Percentiles rank a stretch among this genome's conserved stretches.
These are phyloP conservation scores for Exserohilum turcica DNA, from an alignment of 2,329 filamentous ascomycete genomes.

Conservation along the genomic window DNA sequence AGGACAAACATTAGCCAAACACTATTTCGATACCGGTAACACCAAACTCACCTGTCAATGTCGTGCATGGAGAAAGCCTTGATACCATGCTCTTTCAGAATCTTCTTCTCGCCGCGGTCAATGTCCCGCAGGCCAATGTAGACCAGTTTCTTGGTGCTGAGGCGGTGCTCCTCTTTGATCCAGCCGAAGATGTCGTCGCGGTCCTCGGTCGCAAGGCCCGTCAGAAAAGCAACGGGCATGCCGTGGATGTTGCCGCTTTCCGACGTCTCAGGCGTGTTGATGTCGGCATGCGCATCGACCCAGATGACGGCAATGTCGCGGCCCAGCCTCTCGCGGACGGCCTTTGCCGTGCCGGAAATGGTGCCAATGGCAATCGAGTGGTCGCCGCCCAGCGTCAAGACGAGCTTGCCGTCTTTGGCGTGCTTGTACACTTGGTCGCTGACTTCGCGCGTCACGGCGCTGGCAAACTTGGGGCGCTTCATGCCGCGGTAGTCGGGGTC, in stretches of 20 bases:
- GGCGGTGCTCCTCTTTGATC: constrained; percentile 73
- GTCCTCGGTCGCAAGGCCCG: constrained; percentile 78
- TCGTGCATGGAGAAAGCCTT: constrained; percentile 99
- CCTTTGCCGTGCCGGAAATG: constrained; percentile 83
- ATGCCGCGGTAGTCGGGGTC: constrained; percentile 87
- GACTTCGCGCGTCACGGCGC: constrained; percentile 80
- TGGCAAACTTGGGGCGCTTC: constrained; percentile 90
- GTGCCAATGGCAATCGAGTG: constrained; percentile 97
- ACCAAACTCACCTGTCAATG: constrained; percentile 74
- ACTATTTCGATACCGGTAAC: not conserved
- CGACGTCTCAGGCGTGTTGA: constrained; percentile 92
- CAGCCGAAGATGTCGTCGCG: constrained; percentile 85
- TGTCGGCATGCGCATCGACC: constrained; percentile 98
- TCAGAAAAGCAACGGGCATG: constrained; percentile 94
- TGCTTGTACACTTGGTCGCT: constrained; percentile 86
- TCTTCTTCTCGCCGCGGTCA: constrained; percentile 90
- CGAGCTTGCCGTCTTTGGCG: constrained; percentile 79
- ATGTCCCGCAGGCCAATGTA: constrained; percentile 97
- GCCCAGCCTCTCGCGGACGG: constrained; percentile 78
- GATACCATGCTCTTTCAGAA: constrained; percentile 85
- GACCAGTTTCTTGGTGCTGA: constrained; percentile 83
- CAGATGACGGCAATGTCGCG: constrained; percentile 94
- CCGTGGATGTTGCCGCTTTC: constrained; percentile 94
- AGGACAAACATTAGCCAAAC: not conserved
- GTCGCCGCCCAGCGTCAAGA: constrained; percentile 92